Evolutionary conservation across 768 basidiomycete genomes (phyloP), one percentile per base, ranked within the genome.

Genomic region (Phylloporus rhodoxanthus): DNA sequence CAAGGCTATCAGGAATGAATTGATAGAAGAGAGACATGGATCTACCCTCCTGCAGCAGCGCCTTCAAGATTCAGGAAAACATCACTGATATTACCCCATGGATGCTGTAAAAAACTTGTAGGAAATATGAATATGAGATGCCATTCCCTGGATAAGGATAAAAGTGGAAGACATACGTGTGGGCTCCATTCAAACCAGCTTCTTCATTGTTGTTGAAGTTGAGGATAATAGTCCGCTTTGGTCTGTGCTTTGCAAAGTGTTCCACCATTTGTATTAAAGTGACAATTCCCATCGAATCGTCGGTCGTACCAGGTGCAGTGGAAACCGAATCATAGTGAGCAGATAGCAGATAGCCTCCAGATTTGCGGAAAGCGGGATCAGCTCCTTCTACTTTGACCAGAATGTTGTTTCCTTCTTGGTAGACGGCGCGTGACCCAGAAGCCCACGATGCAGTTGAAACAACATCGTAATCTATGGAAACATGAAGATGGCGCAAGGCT

Each of bases 201-300:
- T 92, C 89, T 60, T 91, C 90, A 1, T 84, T 89, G 52, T 91
- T 91, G 64, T 92, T 92, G 63, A 89, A 77, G 58, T 91, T 88
- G 72, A 91, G 89, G 4, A 92, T 67, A 6, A 83, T 82, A 0
- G 85, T 86, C 33, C 81, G 73, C 36, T 69, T 66, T 1, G 78
- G 78, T 7, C 74, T 69, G 34, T 81, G 70, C 48, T 68, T 65
- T 0, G 73, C 70, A 45, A 81, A 71, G 54, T 80, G 76, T 34
- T 80, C 68, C 30, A 87, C 69, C 56, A 91, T 73, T 49, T 86
- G 82, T 21, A 90, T 62, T 1, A 87, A 66, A 0, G 82, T 83
- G 4, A 70, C 80, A 5, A 85, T 72, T 10, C 81, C 84, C 78
- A 88, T 87, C 14, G 85, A 85, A 52, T 89, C 80, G 55, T 91